Percentiles rank a stretch among this genome's conserved stretches.
These are phyloP conservation scores for Hygrophorus russula DNA, from an alignment of 768 basidiomycete species.

Conservation along the genomic window DNA sequence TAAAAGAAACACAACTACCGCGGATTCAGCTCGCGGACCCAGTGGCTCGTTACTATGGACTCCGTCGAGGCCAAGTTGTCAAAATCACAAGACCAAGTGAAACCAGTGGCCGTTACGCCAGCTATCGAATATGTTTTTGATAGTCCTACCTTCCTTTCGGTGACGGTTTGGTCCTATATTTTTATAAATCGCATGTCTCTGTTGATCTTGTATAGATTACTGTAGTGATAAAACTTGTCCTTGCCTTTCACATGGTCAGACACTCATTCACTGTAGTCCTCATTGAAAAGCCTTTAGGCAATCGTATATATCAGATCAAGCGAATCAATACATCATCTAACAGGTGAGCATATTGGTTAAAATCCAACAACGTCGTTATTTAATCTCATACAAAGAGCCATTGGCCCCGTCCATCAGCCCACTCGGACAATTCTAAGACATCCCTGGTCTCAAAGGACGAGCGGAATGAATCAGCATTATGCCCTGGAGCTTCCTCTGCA, in stretches of 20 bases:
- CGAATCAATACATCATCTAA: not conserved
- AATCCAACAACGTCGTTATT: not conserved
- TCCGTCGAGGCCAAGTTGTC: constrained; percentile 92
- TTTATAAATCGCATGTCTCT: too few relatives aligned
- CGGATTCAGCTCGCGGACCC: constrained; percentile 95
- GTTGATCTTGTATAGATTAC: too few relatives aligned
- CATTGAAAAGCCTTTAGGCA: too few relatives aligned
- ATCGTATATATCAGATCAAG: too few relatives aligned
- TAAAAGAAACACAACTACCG: constrained; percentile 96
- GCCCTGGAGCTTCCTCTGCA: not conserved
- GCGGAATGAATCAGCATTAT: not conserved
- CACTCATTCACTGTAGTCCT: too few relatives aligned
- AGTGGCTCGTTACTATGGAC: constrained; percentile 96
- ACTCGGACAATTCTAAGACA: constrained; percentile 2
- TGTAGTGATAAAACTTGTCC: too few relatives aligned
- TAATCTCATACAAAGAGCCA: constrained; percentile 9
- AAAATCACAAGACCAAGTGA: constrained; percentile 97
- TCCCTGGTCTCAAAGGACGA: constrained; percentile 1
- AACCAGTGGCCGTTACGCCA: constrained; percentile 89
- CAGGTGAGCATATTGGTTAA: not conserved
- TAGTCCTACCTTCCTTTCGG: not conserved
- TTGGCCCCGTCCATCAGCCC: constrained; percentile 9
- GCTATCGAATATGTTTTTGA: constrained; percentile 85
- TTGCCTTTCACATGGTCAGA: too few relatives aligned
- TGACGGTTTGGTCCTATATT: too few relatives aligned